Evolutionary conservation across 352 stramenopile species (phyloP), one percentile per base, ranked within the genome.

Genomic region (Pythium angustatum): DNA sequence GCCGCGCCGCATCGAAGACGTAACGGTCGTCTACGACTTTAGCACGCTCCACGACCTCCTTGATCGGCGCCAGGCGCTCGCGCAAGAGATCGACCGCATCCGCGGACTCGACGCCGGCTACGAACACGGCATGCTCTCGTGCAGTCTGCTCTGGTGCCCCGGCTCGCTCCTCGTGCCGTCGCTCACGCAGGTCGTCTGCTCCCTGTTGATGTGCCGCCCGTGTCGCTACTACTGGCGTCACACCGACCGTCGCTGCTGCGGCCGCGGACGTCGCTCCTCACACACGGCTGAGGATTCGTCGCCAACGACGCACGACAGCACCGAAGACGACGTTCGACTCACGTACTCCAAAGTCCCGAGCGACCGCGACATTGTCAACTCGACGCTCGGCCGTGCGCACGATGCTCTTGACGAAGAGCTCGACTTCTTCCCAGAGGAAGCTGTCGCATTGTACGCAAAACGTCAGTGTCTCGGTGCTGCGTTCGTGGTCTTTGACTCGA

Each of bases 401-500:
- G 60, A 77, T 22, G 66, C 70, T n/a, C 66, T 91, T 6, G 69
- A 77, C 10, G 81, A 91, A 48, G 72, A 91, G 59, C 78, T 91
- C 49, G 80, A 89, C 56, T 89, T 89, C 33, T 87, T 89, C 36
- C 82, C 82, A 0, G 82, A 89, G 66, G 77, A 91, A 51, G 78
- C 78, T 11, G 58, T 91, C 21, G 69, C 79, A 7, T 64, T 88
- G 34, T 93, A 91, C 64, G 61, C 66, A 10, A 73, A 85, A 36
- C 71, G 79, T 3, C 64, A 76, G 57, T 90, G 85, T 51, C 76
- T 80, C 44, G 85, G 85, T 5, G 79, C 79, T 1, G 85, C 85
- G 7, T 93, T 93, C 47, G 76, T 93, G 10, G 79, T 88, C 26
- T 93, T 93, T 58, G 75, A 87, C 55, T 88, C 79, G 17, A 77